Conservation (phyloP, 352 stramenopile species). For the Globisporangium abappressorium region DNA sequence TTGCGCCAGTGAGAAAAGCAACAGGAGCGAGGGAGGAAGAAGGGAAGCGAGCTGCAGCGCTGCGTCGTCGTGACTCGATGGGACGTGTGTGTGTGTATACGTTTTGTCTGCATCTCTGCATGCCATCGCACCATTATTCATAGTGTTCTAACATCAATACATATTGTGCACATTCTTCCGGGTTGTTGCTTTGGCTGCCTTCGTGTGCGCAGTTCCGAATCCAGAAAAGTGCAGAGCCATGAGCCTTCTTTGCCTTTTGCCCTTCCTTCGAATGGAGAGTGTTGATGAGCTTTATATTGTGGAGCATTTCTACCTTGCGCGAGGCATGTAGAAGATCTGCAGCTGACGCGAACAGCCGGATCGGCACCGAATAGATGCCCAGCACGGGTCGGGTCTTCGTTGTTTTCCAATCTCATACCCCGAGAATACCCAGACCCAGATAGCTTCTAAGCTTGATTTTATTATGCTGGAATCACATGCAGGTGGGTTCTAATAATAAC, state of each 20-base stretch:
- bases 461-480: not conserved
- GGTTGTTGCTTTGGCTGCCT: not conserved
- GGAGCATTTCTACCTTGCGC: not conserved
- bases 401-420: not conserved
- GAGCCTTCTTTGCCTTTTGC: not conserved
- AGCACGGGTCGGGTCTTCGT: not conserved
- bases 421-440: not conserved
- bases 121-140: not conserved
- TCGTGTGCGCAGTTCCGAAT: not conserved
- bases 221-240: not conserved
- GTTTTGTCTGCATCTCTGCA: not conserved
- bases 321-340: slow-evolving; percentile 6
- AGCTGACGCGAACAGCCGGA: not conserved
- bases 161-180: slow-evolving; percentile 1
- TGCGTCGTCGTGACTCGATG: not conserved
- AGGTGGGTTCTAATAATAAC: not conserved
- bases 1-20: not conserved
- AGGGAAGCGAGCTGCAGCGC: not conserved
- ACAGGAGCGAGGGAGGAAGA: not conserved
- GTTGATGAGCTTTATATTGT: not conserved
- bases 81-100: not conserved
- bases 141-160: not conserved
- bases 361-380: slow-evolving; percentile 2
- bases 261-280: not conserved
- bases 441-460: not conserved